These are phyloP conservation scores for Pseudocercospora eumusae DNA, from an alignment of 2,329 filamentous ascomycete genomes.

Conservation along the genomic window DNA sequence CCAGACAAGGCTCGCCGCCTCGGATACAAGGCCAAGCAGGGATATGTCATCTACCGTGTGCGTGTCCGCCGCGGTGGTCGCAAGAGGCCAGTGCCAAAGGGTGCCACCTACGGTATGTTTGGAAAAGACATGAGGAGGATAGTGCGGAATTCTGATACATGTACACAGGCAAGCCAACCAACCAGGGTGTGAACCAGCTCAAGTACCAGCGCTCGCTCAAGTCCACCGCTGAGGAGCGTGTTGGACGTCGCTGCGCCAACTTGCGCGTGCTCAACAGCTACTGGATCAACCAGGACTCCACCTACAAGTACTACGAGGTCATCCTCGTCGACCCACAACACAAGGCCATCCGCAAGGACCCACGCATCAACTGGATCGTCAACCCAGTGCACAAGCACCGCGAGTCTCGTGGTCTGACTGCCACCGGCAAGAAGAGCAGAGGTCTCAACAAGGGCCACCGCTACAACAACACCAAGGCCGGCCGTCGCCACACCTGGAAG, in stretches of 20 bases:
- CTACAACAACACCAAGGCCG: constrained; percentile 97
- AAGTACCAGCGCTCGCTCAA: constrained; percentile 99
- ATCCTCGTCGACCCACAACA: constrained; percentile 99
- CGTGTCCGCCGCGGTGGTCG: constrained; percentile 98
- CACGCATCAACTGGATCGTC: constrained; percentile 99
- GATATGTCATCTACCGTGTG: constrained; percentile 99
- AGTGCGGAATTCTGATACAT: constrained; percentile 32
- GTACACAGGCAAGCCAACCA: constrained; percentile 92
- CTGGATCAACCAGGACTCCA: constrained; percentile 99
- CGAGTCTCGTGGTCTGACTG: constrained; percentile 93
- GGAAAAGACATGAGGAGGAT: constrained; percentile 9
- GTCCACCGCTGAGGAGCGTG: constrained; percentile 98
- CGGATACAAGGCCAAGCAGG: constrained; percentile 99
- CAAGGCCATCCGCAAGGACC: constrained; percentile 99
- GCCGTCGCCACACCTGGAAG: constrained; percentile 99
- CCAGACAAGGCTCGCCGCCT: constrained; percentile 99
- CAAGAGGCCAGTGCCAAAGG: constrained; percentile 95
- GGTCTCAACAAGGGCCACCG: constrained; percentile 99
- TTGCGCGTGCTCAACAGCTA: constrained; percentile 99
- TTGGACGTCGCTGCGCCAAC: constrained; percentile 98
- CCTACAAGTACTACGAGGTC: constrained; percentile 99
- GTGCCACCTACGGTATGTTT: constrained; percentile 92
- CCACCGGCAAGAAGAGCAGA: constrained; percentile 99
- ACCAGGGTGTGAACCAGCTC: constrained; percentile 99
- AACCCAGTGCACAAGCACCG: constrained; percentile 99